phyloP scores from a whole-genome alignment of 257 asterid species.

The Solanum chaucha region DNA sequence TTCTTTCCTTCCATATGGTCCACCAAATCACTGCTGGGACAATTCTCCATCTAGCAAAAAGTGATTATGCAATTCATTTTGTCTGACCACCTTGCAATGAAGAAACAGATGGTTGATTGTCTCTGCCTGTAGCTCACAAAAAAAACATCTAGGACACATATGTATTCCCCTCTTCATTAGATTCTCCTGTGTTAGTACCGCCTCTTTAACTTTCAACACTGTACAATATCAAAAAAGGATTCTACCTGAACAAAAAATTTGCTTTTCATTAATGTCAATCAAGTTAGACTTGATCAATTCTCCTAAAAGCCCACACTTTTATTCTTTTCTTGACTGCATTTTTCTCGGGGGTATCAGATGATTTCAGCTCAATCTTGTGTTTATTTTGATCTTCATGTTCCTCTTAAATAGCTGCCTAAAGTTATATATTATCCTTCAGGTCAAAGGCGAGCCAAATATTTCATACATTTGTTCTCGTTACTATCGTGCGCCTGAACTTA shows the following conservation, averaged over 20 bases:
- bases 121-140: no score
- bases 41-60: no score
- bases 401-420: background rate
- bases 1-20: no score
- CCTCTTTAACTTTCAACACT: background rate
- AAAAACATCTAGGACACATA: no score
- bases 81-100: no score
- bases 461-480: slow-evolving; percentile 24
- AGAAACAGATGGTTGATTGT: no score
- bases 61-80: no score
- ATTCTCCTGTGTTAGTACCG: no score
- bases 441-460: slow-evolving; percentile 23
- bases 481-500: slow-evolving; percentile 25
- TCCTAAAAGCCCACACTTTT: background rate
- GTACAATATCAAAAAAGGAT: background rate
- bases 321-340: background rate
- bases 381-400: background rate
- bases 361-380: background rate
- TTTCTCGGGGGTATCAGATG: background rate
- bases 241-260: background rate
- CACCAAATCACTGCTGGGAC: no score
- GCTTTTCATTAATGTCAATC: background rate
- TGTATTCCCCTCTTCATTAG: no score
- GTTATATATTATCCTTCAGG: background rate
- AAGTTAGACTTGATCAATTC: background rate